These are phyloP conservation scores for Aspergillus cejpii DNA, from an alignment of 2,329 filamentous ascomycete species.

Conservation along the genomic window DNA sequence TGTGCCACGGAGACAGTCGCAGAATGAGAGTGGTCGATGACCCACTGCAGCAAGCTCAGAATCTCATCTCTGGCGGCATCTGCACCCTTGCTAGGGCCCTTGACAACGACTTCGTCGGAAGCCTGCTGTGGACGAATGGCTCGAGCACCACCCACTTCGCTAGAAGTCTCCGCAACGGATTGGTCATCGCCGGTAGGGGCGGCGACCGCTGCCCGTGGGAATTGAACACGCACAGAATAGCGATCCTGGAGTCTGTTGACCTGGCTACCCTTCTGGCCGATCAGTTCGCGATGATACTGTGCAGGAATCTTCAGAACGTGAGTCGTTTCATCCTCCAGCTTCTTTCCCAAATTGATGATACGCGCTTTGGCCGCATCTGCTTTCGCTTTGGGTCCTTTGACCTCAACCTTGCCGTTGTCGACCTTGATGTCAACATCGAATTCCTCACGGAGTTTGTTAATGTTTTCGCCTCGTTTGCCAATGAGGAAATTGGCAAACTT, in stretches of 20 bases:
- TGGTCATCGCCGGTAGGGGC: constrained; percentile 57
- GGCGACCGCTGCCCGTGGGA: constrained; percentile 60
- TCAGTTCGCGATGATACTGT: constrained; percentile 89
- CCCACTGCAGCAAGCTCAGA: constrained; percentile 77
- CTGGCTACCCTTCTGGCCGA: constrained; percentile 77
- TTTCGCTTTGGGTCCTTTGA: constrained; percentile 94
- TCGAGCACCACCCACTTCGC: constrained; percentile 55
- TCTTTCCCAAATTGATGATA: constrained; percentile 70
- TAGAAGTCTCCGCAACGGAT: constrained; percentile 60
- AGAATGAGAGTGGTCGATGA: constrained; percentile 77
- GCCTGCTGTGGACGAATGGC: constrained; percentile 65
- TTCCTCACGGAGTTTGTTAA: constrained; percentile 62
- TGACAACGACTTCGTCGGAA: constrained; percentile 81
- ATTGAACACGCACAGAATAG: constrained; percentile 92
- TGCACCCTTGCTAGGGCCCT: constrained; percentile 86
- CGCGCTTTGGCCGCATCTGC: constrained; percentile 78
- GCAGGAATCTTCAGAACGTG: constrained; percentile 84
- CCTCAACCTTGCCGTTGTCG: constrained; percentile 85
- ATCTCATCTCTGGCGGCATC: constrained; percentile 90
- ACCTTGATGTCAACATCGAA: constrained; percentile 77
- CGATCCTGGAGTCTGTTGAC: constrained; percentile 88
- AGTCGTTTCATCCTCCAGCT: constrained; percentile 84
- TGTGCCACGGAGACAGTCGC: constrained; percentile 79
- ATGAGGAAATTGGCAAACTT: constrained; percentile 85
- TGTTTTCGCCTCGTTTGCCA: constrained; percentile 60